Conservation (phyloP, 2,329 filamentous ascomycete species). For the Chaetoscypha palmicola region DNA sequence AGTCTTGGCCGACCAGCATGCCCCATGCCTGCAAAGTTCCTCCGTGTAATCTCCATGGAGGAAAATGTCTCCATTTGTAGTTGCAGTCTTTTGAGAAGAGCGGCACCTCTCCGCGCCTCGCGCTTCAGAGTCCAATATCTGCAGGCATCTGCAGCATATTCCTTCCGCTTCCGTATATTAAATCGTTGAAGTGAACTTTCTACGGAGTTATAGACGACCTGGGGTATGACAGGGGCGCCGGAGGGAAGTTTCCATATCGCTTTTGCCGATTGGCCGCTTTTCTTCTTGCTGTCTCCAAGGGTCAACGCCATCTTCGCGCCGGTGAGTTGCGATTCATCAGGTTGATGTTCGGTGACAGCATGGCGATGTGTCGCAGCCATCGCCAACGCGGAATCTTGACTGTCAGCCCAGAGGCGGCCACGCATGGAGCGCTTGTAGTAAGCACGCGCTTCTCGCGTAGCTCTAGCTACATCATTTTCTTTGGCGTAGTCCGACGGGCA, state of each 20-base stretch:
- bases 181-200: slow-evolving; percentile 79
- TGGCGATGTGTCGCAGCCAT: slow-evolving; percentile 66
- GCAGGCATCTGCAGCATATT: slow-evolving; percentile 87
- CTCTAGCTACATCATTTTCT: slow-evolving; percentile 75
- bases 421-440: slow-evolving; percentile 89
- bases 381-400: slow-evolving; percentile 72
- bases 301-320: slow-evolving; percentile 74
- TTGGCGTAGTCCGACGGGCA: slow-evolving; percentile 82
- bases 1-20: slow-evolving; percentile 72
- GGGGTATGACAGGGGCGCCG: slow-evolving; percentile 88
- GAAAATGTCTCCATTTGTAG: slow-evolving; percentile 94
- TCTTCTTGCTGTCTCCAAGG: slow-evolving; percentile 67
- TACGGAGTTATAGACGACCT: slow-evolving; percentile 79
- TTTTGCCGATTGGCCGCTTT: slow-evolving; percentile 59
- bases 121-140: slow-evolving; percentile 98
- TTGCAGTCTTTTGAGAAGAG: slow-evolving; percentile 86
- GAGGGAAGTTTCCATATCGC: slow-evolving; percentile 87
- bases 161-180: slow-evolving; percentile 76
- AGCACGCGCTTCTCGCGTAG: slow-evolving; percentile 74
- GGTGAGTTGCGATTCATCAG: slow-evolving; percentile 76
- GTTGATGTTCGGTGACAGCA: slow-evolving; percentile 58
- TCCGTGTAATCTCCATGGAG: slow-evolving; percentile 91
- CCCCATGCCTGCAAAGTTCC: slow-evolving; percentile 95
- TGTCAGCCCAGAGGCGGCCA: slow-evolving; percentile 86
- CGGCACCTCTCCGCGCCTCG: slow-evolving; percentile 84